Conservation (phyloP, 2,329 filamentous ascomycete species). For the Ascochyta viciae-villosae region DNA sequence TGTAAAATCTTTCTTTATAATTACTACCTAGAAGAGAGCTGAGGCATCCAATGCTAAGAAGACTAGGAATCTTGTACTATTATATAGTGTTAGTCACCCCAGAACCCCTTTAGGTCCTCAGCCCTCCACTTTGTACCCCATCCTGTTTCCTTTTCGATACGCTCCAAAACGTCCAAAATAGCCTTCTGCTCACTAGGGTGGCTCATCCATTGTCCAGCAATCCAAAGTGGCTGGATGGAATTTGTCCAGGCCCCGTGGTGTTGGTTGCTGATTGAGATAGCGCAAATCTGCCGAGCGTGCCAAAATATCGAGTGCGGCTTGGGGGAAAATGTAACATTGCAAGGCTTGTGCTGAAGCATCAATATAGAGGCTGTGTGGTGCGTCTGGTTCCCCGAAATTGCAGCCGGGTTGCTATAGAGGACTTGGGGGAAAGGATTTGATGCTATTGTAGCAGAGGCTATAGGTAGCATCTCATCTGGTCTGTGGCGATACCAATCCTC, state of each 20-base stretch:
- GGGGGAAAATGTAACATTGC: neutral
- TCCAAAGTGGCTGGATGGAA: constrained; percentile 56
- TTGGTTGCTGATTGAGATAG: constrained; percentile 54
- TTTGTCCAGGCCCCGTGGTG: constrained; percentile 57
- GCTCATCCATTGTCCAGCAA: constrained; percentile 58
- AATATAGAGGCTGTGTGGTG: neutral
- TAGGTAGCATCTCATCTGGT: neutral
- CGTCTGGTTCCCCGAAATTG: neutral
- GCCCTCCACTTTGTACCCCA: constrained; percentile 63
- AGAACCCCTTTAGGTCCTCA: constrained; percentile 60
- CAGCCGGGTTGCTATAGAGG: neutral
- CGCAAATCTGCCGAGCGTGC: constrained; percentile 57
- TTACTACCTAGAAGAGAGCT: too few relatives aligned
- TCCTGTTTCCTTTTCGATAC: constrained; percentile 61
- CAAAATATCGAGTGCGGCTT: constrained; percentile 50
- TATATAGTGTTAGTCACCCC: constrained; percentile 45
- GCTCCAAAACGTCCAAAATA: constrained; percentile 57
- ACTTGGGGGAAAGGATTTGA: neutral
- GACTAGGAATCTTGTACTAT: too few relatives aligned
- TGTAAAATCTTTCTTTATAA: too few relatives aligned
- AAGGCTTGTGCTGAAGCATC: neutral
- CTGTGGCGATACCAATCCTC: neutral
- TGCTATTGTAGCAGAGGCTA: neutral
- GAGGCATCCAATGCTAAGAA: too few relatives aligned
- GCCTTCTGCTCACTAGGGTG: constrained; percentile 53